These are phyloP conservation scores for Crithidia acanthocephali DNA, from an alignment of 208 protist species.

Conservation along the genomic window DNA sequence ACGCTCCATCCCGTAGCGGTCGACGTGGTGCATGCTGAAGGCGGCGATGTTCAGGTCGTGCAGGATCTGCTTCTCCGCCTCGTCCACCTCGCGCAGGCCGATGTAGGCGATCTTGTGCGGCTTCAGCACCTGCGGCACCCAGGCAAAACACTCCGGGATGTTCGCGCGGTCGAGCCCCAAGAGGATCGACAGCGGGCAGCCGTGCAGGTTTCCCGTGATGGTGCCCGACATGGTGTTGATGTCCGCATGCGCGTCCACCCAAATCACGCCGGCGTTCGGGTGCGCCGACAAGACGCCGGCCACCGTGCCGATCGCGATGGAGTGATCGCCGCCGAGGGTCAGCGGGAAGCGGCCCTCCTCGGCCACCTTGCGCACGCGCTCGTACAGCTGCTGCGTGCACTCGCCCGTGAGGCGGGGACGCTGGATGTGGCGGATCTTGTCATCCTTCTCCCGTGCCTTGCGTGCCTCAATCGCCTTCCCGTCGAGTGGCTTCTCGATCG, in stretches of 20 bases:
- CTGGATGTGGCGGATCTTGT: constrained; percentile 41
- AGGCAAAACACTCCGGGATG: constrained; percentile 44
- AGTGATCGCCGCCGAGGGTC: constrained; percentile 50
- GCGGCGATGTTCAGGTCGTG: constrained; percentile 52
- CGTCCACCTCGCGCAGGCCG: constrained; percentile 68
- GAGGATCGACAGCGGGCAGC: constrained; percentile 70
- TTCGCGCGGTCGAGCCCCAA: constrained; percentile 53
- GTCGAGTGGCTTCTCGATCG: constrained; percentile 36
- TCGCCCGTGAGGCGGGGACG: constrained; percentile 38
- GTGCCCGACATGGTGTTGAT: constrained; percentile 72
- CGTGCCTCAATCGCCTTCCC: constrained; percentile 37
- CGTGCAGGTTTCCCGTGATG: constrained; percentile 74
- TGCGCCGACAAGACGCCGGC: constrained; percentile 42
- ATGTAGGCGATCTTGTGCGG: constrained; percentile 68
- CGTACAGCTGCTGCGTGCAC: constrained; percentile 44
- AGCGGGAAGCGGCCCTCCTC: constrained; percentile 46
- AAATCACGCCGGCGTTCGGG: constrained; percentile 66
- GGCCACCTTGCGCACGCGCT: constrained; percentile 44
- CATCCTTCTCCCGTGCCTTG: constrained; percentile 31
- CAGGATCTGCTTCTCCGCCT: constrained; percentile 61
- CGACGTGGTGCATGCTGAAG: constrained; percentile 62
- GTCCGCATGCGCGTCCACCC: constrained; percentile 83
- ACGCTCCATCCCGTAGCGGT: constrained; percentile 64
- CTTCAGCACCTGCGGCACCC: constrained; percentile 47
- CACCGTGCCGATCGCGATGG: constrained; percentile 55